Evolutionary conservation across 768 basidiomycete species (phyloP).

Genomic region (Boletus subparvulus): DNA sequence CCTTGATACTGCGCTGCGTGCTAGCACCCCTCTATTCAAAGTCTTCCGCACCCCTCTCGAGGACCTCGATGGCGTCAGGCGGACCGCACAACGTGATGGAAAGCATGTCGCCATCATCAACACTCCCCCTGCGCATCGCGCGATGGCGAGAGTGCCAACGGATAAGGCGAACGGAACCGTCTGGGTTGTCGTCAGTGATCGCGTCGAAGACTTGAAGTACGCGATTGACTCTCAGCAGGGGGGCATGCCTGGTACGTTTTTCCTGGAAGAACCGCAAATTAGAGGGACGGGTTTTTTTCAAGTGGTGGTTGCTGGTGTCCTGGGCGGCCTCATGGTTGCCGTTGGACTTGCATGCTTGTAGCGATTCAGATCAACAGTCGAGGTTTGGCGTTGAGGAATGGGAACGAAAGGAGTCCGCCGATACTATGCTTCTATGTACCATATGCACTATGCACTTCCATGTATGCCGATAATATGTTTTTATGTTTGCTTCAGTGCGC

Average conservation of each 20-base stretch:
- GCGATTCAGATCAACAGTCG: constrained; percentile 21
- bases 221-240: constrained; percentile 33
- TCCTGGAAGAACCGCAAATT: constrained; percentile 17
- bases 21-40: constrained; percentile 35
- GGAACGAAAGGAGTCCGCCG: neutral
- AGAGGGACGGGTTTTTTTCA: constrained; percentile 32
- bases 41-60: constrained; percentile 32
- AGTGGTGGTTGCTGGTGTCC: constrained; percentile 30
- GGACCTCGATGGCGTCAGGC: constrained; percentile 27
- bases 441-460: constrained; percentile 10
- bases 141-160: constrained; percentile 16
- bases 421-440: constrained; percentile 13
- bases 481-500: neutral
- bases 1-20: constrained; percentile 26
- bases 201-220: constrained; percentile 33
- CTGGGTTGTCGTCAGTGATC: constrained; percentile 34
- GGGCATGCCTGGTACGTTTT: constrained; percentile 33
- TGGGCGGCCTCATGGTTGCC: constrained; percentile 33
- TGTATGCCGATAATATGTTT: constrained; percentile 19
- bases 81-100: constrained; percentile 30
- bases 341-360: constrained; percentile 34
- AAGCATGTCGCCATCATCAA: constrained; percentile 32
- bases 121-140: constrained; percentile 27
- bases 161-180: constrained; percentile 22
- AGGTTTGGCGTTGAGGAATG: neutral